A percentile compares a stretch with the other conserved stretches of the same genome.
Evolutionary conservation across 768 basidiomycete species (phyloP).

Genomic region (Mycena haematopus): DNA sequence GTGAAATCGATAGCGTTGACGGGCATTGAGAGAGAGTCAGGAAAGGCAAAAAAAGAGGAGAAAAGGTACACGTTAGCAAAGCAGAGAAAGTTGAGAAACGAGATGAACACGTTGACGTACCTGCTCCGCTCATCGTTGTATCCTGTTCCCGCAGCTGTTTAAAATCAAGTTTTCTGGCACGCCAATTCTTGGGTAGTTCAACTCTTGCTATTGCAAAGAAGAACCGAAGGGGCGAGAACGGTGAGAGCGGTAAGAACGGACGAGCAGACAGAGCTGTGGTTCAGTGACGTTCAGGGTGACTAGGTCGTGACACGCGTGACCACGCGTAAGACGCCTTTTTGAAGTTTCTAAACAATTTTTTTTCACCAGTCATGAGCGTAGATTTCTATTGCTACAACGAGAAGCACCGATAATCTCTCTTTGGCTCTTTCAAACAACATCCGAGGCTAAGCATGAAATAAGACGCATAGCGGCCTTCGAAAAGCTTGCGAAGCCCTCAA

Average conservation of each 20-base stretch:
- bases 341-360: too few species aligned
- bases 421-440: too few species aligned
- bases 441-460: too few species aligned
- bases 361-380: too few species aligned
- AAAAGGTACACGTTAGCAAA: conserved; percentile 8
- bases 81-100: neutral
- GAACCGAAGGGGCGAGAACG: neutral
- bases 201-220: neutral
- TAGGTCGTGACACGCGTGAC: neutral
- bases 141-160: conserved; percentile 10
- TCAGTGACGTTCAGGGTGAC: conserved; percentile 4
- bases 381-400: neutral
- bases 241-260: too few species aligned
- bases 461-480: too few species aligned
- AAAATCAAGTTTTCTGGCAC: conserved; percentile 11
- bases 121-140: conserved; percentile 49
- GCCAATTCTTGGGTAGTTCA: neutral
- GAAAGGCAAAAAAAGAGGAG: neutral
- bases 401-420: neutral
- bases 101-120: conserved; percentile 37
- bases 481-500: too few species aligned
- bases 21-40: neutral
- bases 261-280: neutral
- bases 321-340: neutral
- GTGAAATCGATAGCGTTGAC: neutral